Conservation (phyloP, 148 eudicot genomes). For the Persicaria tinctoria region DNA sequence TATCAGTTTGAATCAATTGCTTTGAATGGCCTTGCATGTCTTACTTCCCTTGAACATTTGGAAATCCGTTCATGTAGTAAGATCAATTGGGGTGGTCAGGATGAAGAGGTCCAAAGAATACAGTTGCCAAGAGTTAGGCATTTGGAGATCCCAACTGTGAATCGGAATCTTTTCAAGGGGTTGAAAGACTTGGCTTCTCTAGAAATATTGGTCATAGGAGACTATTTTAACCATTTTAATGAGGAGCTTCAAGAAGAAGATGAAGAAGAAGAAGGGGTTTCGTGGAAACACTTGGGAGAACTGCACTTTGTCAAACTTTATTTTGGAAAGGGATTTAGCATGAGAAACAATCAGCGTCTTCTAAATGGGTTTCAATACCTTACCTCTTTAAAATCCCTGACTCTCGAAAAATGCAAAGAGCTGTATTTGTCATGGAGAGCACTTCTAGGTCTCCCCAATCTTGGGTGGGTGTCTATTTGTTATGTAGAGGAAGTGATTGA, state of each 20-base stretch:
- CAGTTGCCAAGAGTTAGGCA: neutral
- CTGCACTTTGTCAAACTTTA: neutral
- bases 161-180: neutral
- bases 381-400: neutral
- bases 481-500: too few relatives aligned
- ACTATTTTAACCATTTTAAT: neutral
- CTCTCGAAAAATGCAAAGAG: neutral
- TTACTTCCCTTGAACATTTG: neutral
- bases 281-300: neutral
- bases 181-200: neutral
- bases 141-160: neutral
- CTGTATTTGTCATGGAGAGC: neutral
- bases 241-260: neutral
- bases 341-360: neutral
- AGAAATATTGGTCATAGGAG: neutral
- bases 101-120: neutral
- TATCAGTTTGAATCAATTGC: neutral
- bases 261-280: neutral
- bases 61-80: fast-evolving
- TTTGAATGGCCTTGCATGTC: neutral
- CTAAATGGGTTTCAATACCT: neutral
- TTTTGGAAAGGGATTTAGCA: neutral
- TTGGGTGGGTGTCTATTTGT: neutral
- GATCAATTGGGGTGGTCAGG: neutral
- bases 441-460: neutral